These are phyloP conservation scores for Naegleria fowleri DNA, from an alignment of 208 protist species.

Conservation along the genomic window DNA sequence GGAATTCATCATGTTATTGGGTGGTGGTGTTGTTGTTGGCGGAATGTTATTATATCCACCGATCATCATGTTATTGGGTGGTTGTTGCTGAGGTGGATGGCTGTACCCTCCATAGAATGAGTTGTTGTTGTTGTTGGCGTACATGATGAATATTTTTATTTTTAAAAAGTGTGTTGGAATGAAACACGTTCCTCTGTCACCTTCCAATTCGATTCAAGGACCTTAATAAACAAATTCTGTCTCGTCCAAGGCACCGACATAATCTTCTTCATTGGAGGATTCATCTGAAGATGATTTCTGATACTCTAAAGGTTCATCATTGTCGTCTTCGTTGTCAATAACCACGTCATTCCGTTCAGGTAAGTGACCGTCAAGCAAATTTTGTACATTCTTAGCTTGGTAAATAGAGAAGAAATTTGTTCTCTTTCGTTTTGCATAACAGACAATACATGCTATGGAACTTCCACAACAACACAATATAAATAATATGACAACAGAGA, in stretches of 20 bases:
- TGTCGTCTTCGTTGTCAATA: not conserved
- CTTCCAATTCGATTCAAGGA: no score
- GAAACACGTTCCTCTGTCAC: no score
- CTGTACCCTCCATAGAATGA: not conserved
- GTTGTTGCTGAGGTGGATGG: not conserved
- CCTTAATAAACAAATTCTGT: not conserved
- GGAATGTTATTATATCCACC: not conserved
- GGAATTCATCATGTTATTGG: not conserved
- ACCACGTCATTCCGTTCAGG: not conserved
- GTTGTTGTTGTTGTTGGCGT: no score
- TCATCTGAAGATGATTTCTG: not conserved
- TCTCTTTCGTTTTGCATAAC: not conserved
- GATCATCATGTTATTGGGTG: not conserved
- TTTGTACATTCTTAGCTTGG: not conserved
- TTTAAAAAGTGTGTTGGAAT: not conserved
- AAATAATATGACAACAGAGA: not conserved
- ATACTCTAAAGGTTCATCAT: not conserved
- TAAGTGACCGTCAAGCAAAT: not conserved
- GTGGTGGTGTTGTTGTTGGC: not conserved
- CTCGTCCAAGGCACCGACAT: not conserved
- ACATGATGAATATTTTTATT: not conserved
- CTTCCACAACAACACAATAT: not conserved
- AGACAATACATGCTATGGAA: not conserved
- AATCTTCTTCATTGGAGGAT: not conserved
- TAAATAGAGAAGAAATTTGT: not conserved